Evolutionary conservation across 2,329 filamentous ascomycete species (phyloP).

Genomic region (Ceratocystis eucalypticola): DNA sequence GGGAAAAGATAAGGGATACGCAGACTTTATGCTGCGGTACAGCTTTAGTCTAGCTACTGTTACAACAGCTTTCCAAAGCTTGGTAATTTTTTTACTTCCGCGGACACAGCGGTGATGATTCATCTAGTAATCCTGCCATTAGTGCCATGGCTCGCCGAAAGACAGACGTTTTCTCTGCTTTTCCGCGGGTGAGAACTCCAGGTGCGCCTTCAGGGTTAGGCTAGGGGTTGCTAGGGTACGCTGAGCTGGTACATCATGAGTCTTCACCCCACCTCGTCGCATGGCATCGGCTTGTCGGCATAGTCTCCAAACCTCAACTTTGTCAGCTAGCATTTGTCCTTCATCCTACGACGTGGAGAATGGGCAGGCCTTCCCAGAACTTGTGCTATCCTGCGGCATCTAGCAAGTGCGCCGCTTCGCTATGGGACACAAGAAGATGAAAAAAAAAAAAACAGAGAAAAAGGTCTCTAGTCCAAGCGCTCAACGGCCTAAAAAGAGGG

Average conservation of each 20-base stretch:
- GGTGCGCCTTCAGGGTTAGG: neutral
- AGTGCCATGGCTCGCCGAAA: neutral
- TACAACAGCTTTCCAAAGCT: no score
- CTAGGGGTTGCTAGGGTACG: neutral
- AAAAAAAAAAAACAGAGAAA: no score
- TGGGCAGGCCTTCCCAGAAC: neutral
- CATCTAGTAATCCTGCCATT: neutral
- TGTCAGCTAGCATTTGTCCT: neutral
- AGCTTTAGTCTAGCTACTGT: no score
- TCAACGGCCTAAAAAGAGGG: no score
- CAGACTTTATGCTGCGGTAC: no score
- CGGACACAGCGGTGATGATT: neutral
- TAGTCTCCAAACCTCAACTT: conserved; percentile 12
- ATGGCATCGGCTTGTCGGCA: conserved; percentile 18
- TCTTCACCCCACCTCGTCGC: neutral
- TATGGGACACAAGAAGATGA: no score
- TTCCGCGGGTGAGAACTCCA: neutral
- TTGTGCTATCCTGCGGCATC: neutral
- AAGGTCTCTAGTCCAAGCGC: no score
- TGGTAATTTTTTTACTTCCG: no score
- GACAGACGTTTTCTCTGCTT: neutral
- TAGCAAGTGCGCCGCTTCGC: no score
- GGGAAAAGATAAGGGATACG: no score
- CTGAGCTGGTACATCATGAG: neutral
- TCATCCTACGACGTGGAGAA: neutral